Percentiles rank a stretch among this genome's conserved stretches.
Evolutionary conservation across 129 eudicot genomes (phyloP).

Genomic region (Smallanthus sonchifolius): DNA sequence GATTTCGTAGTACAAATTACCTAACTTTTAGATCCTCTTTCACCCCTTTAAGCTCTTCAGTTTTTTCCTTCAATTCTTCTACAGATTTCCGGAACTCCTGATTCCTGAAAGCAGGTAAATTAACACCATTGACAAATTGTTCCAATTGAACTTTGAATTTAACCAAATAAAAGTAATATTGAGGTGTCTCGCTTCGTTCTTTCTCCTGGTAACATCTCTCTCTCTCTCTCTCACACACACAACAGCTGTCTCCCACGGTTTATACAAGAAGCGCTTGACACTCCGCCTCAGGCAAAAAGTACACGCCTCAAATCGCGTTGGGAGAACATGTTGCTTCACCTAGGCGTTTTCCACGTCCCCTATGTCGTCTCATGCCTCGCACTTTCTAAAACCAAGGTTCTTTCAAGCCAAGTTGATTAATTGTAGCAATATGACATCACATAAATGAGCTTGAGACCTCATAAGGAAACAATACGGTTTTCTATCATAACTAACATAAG

Average conservation of each 20-base stretch:
- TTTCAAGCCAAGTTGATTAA: neutral
- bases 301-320: neutral
- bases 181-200: neutral
- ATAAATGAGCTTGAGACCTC: neutral
- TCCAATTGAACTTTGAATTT: neutral
- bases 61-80: conserved; percentile 74
- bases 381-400: neutral
- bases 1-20: conserved; percentile 35
- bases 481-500: neutral
- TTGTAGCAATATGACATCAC: neutral
- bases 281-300: neutral
- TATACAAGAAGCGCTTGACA: neutral
- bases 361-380: neutral
- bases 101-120: conserved; percentile 45
- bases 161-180: neutral
- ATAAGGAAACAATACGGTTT: neutral
- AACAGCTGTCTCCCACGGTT: neutral
- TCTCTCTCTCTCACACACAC: neutral
- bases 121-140: neutral
- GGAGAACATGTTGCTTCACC: neutral
- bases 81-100: conserved; percentile 70
- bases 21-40: conserved; percentile 84
- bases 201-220: neutral
- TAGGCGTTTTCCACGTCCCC: neutral
- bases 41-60: conserved; percentile 76